phyloP scores from a whole-genome alignment of 2,329 filamentous ascomycete species.

The Paraphoma sp. region DNA sequence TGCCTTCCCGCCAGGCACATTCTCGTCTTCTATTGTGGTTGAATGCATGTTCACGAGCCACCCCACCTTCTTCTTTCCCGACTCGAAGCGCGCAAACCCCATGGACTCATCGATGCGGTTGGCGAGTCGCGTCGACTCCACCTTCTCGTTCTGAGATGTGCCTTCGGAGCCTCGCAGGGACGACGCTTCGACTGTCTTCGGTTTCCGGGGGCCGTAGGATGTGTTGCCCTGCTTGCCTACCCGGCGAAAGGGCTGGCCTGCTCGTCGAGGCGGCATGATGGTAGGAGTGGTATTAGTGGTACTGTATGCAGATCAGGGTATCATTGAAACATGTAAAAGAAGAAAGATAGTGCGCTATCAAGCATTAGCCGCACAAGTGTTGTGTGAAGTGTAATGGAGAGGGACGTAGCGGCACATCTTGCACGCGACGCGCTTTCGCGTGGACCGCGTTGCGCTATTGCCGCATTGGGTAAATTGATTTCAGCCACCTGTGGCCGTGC shows the following conservation, averaged over 20 bases:
- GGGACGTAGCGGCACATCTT: constrained; percentile 19
- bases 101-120: constrained; percentile 93
- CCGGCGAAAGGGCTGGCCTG: constrained; percentile 51
- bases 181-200: constrained; percentile 81
- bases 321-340: constrained; percentile 35
- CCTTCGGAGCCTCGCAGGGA: constrained; percentile 77
- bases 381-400: constrained; percentile 11
- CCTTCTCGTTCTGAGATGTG: constrained; percentile 90
- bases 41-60: constrained; percentile 97
- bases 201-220: constrained; percentile 60
- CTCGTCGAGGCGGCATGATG: constrained; percentile 54
- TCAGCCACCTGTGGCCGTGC: constrained; percentile 25
- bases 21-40: constrained; percentile 84
- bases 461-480: constrained; percentile 35
- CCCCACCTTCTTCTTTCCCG: constrained; percentile 81
- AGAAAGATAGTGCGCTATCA: constrained; percentile 22
- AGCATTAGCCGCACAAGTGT: constrained; percentile 14
- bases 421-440: constrained; percentile 32
- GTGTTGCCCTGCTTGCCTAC: constrained; percentile 51
- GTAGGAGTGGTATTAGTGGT: constrained; percentile 28
- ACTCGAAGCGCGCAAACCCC: constrained; percentile 92
- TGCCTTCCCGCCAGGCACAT: constrained; percentile 81
- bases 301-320: constrained; percentile 34
- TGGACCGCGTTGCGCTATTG: constrained; percentile 22
- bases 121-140: constrained; percentile 82